Evolutionary conservation across 2,329 filamentous ascomycete species (phyloP), one percentile per base, ranked within the genome.

Genomic region (Lachnellula hyalina): DNA sequence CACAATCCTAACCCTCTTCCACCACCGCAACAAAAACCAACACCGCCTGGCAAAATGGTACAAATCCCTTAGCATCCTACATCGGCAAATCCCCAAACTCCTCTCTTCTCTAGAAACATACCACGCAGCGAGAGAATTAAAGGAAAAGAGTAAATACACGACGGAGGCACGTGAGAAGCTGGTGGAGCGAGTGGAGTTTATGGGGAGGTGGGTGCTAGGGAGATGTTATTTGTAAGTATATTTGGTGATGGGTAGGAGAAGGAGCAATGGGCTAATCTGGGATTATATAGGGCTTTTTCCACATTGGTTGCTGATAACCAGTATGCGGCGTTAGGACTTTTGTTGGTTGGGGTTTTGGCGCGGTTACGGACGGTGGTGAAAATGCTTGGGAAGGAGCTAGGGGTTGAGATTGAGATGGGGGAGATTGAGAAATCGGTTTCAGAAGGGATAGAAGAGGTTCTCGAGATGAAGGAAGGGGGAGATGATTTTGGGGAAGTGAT

Each of bases 11-110:
- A 78, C 86, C 65, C 80, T 88, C 61, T 82, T 95, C 65, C 82
- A 86, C 71, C 85, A 90, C 69, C 89, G 91, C 65, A 94, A 96
- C 75, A 86, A 85, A 68, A 97, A 96, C 74, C 93, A 97, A 74
- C 93, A 97, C 71, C 85, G 85, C 53, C 78, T 81, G 59, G 81
- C 85, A 32, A 82, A 84, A 67, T 99, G 93, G 93, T 97, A 89
- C 83, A 82, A 84, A 64, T 77, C 75, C 65, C 83, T 96, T 58
- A 80, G 80, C 51, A 79, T 86, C 60, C 78, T 96, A 61, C 84
- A 89, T 36, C 86, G 89, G 47, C 78, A 84, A 54, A 70, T 87
- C 8, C 72, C 73, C 8, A 78, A 79, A 52, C 73, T 96, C 2
- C 64, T 77, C 1, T 56, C 62, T 15, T 69, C 69, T 23, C 67